Base-by-base conservation (phyloP, 306 rosid genomes). In the Cicer arietinum region DNA sequence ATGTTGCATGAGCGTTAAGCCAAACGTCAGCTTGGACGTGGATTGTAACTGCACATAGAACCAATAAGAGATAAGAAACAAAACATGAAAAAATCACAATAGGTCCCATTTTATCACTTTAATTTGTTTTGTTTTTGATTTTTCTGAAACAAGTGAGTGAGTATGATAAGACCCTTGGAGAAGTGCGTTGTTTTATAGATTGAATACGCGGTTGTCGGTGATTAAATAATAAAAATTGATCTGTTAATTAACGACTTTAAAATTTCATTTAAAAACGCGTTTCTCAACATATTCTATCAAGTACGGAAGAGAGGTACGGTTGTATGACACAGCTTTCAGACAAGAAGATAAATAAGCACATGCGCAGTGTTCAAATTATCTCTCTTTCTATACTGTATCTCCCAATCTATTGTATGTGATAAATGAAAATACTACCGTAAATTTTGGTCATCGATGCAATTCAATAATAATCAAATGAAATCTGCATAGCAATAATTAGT, bases 1-100 rank as follows among this genome's bases (percentile, higher is more conserved):
- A 92, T 58, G 94, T 92, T 86, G 96, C 96, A 87, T 90, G 98
- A 74, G 84, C 97, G 35, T 78, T 73, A 76, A 87, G 85, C 98
- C 98, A 92, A 77, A 81, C 67, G 16, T 51, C 78, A 47, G 76
- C 89, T 77, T 82, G 82, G 52, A 68, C 79, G 56, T 69, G 51
- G 71, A 78, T 56, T 35, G 77, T 80, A 72, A 83, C 54, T 10
- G 75, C 54, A 82, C 75, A 9, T 51, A 72, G 67, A 56, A 83
- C 75, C 30, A 80, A 76, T 62, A 83, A 60, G 50, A 81, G 0
- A 41, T 11, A 18, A 62, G 67, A 81, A 60, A 83, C 53, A 22
- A 81, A 69, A 67, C 51, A 67, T 47, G 78, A 78, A 66, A 68
- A 69, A 66, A 86, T 8, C 35, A 53, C 13, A 14, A 22, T 51